Evolutionary conservation across 1,139 yeast genomes (phyloP).

Genomic region (Geotrichum cucujoidarum): DNA sequence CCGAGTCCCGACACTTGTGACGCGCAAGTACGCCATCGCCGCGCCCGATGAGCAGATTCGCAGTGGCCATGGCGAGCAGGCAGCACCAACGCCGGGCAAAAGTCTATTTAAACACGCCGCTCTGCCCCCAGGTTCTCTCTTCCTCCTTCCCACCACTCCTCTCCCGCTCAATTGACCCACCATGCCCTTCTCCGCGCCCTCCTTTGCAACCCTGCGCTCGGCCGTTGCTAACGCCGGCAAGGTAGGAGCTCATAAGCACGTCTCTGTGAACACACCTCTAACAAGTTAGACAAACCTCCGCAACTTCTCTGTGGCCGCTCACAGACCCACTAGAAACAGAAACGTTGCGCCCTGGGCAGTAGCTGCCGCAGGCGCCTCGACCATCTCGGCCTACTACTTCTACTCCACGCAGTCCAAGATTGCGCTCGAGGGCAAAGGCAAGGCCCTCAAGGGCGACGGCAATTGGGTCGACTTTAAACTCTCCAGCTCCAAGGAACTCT

Average conservation of each 20-base stretch:
- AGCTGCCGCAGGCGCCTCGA: constrained; percentile 5
- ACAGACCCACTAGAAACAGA: neutral
- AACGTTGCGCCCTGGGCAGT: neutral
- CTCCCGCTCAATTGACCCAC: neutral
- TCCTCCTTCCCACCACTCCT: neutral
- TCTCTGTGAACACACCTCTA: no score
- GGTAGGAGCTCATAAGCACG: constrained; percentile 3
- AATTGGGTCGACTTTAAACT: constrained; percentile 33
- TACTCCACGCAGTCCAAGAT: constrained; percentile 7
- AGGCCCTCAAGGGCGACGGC: constrained; percentile 16
- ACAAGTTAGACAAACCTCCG: no score
- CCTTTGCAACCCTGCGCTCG: neutral
- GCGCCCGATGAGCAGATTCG: no score
- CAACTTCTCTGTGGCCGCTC: neutral
- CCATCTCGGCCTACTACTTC: constrained; percentile 7
- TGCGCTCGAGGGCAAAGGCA: constrained; percentile 9
- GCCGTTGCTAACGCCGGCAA: constrained; percentile 2
- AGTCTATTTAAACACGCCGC: neutral
- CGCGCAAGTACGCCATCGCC: no score
- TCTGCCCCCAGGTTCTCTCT: neutral
- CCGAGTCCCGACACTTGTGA: no score
- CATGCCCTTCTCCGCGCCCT: neutral
- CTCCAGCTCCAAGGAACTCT: constrained; percentile 50
- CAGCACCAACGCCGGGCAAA: no score
- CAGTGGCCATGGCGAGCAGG: no score